Percentiles rank a stretch among this genome's conserved stretches.
phyloP scores from a whole-genome alignment of 352 stramenopile species.

The Phytophthora pistaciae region DNA sequence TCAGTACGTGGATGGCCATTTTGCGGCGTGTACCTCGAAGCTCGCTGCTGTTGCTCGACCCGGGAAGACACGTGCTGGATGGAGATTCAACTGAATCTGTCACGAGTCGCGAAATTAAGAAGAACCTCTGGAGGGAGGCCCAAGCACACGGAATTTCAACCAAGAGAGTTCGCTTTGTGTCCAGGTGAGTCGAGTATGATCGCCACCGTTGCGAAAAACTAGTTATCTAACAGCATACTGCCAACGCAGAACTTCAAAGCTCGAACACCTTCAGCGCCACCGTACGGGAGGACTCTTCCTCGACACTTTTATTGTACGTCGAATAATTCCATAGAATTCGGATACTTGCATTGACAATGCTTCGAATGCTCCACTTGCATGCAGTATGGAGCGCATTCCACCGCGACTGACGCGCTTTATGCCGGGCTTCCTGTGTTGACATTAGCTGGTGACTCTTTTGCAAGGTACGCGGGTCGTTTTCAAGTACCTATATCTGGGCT shows the following conservation, averaged over 20 bases:
- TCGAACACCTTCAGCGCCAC: conserved; percentile 83
- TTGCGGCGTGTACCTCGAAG: conserved; percentile 63
- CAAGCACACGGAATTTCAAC: conserved; percentile 56
- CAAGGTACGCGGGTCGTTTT: conserved; percentile 38
- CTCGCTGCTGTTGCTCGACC: conserved; percentile 67
- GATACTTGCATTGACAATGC: too few relatives aligned
- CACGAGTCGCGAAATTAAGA: conserved; percentile 47
- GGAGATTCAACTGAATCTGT: conserved; percentile 29
- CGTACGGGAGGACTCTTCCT: conserved; percentile 87
- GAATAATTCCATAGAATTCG: neutral
- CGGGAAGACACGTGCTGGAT: conserved; percentile 19
- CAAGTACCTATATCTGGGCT: too few relatives aligned
- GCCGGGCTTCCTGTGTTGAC: conserved; percentile 91
- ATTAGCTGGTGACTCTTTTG: conserved; percentile 69
- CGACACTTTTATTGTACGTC: conserved; percentile 88
- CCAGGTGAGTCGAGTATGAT: conserved; percentile 33
- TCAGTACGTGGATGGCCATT: conserved; percentile 80
- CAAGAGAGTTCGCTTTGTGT: conserved; percentile 63
- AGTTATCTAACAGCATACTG: conserved; percentile 6
- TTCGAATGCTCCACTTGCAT: neutral
- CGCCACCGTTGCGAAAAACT: neutral
- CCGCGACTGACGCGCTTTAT: conserved; percentile 90
- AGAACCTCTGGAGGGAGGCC: conserved; percentile 62
- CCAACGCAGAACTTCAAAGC: conserved; percentile 59
- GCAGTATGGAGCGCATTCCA: conserved; percentile 94